These are phyloP conservation scores for Bromus sterilis DNA, from an alignment of 176 grass and related monocot genomes.

Conservation along the genomic window DNA sequence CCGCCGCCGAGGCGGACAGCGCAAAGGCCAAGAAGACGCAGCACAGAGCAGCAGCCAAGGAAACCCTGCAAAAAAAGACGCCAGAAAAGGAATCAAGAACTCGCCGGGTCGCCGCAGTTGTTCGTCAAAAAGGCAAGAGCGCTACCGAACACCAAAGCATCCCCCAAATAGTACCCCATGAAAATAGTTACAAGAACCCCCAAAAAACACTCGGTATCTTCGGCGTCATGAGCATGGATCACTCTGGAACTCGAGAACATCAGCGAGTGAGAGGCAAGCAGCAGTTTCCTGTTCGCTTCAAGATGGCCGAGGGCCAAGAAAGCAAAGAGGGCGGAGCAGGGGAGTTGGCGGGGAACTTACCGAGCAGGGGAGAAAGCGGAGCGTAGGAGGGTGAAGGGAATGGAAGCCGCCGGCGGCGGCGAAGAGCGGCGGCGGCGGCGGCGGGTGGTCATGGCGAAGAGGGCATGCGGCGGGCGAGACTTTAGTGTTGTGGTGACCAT, in stretches of 20 bases:
- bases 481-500: conserved; percentile 34
- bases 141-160: neutral
- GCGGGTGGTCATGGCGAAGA: conserved; percentile 32
- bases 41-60: conserved; percentile 22
- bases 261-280: neutral
- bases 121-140: conserved; percentile 20
- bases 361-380: neutral
- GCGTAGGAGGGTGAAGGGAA: neutral
- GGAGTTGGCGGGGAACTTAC: conserved; percentile 10
- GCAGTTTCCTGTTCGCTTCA: conserved; percentile 14
- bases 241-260: neutral
- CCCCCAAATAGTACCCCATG: conserved; percentile 3
- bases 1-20: conserved; percentile 5
- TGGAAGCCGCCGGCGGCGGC: neutral
- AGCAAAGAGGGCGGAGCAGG: neutral
- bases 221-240: conserved; percentile 16
- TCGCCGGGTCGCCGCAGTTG: neutral
- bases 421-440: conserved; percentile 14
- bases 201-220: neutral
- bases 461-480: conserved; percentile 26
- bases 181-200: neutral
- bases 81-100: conserved; percentile 19
- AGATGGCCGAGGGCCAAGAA: neutral
- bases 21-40: conserved; percentile 11
- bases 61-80: conserved; percentile 25